These are phyloP conservation scores for Medakamo hakoo DNA, from an alignment of 139 green algal species.

Conservation along the genomic window DNA sequence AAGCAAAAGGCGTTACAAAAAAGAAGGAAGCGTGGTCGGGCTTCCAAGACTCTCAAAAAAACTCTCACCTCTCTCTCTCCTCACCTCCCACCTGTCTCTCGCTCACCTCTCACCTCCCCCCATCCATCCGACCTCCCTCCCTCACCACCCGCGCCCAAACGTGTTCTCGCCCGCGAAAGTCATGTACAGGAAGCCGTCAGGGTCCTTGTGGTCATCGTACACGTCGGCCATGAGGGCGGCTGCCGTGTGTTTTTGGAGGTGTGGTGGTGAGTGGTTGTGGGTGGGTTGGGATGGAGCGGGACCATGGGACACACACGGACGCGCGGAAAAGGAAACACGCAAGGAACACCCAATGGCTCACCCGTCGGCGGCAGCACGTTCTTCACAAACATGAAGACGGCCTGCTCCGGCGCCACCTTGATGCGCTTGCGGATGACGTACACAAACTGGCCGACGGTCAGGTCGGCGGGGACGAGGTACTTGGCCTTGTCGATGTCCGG, in stretches of 20 bases:
- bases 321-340: background rate
- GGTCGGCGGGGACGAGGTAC: slow-evolving; percentile 94
- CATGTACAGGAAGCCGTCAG: slow-evolving; percentile 98
- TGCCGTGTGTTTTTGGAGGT: too few relatives aligned
- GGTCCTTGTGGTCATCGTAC: slow-evolving; percentile 96
- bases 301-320: background rate
- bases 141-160: slow-evolving; percentile 40
- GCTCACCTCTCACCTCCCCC: too few relatives aligned
- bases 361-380: slow-evolving; percentile 90
- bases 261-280: too few relatives aligned
- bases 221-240: slow-evolving; percentile 91
- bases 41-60: too few relatives aligned
- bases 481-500: slow-evolving; percentile 99
- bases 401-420: slow-evolving; percentile 88
- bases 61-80: too few relatives aligned
- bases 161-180: slow-evolving; percentile 83
- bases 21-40: too few relatives aligned
- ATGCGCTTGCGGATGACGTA: slow-evolving; percentile 99
- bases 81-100: too few relatives aligned
- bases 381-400: slow-evolving; percentile 99
- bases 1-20: too few relatives aligned
- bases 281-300: too few relatives aligned
- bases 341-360: slow-evolving; percentile 10
- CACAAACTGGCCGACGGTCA: slow-evolving; percentile 97
- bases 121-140: too few relatives aligned